These are phyloP conservation scores for Sporothrix euskadiensis DNA, from an alignment of 2,329 filamentous ascomycete genomes.

Conservation along the genomic window DNA sequence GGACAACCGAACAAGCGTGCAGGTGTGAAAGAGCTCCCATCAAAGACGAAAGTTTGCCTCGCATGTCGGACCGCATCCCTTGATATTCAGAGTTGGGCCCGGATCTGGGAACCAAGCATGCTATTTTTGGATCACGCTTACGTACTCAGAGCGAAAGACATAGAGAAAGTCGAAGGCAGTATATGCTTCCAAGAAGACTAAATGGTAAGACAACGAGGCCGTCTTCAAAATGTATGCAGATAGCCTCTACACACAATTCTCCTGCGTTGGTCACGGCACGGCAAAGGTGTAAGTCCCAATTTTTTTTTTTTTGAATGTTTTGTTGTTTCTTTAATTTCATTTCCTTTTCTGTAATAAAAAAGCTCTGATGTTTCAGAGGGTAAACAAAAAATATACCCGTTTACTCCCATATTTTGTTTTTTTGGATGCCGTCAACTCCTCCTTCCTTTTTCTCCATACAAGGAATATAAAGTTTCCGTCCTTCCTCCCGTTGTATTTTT, in stretches of 20 bases:
- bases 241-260: neutral
- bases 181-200: neutral
- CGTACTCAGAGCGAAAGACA: neutral
- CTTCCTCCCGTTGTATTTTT: neutral
- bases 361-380: constrained; percentile 9
- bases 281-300: too few species aligned
- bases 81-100: neutral
- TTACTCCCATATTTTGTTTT: constrained; percentile 21
- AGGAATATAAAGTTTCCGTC: neutral
- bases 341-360: constrained; percentile 19
- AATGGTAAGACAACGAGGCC: neutral
- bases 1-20: neutral
- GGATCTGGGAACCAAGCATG: neutral
- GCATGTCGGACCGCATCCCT: neutral
- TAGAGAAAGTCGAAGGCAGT: neutral
- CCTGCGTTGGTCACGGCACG: neutral
- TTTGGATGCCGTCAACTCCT: constrained; percentile 22
- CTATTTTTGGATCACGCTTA: neutral
- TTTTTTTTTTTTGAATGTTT: constrained; percentile 17
- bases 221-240: too few species aligned
- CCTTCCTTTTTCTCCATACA: neutral
- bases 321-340: constrained; percentile 27
- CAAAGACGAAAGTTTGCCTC: neutral
- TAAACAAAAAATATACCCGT: constrained; percentile 24
- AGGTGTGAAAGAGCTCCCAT: neutral